Percentiles rank a stretch among this genome's conserved stretches.
Conservation (phyloP, 768 basidiomycete genomes). For the Trametes cubensis region DNA sequence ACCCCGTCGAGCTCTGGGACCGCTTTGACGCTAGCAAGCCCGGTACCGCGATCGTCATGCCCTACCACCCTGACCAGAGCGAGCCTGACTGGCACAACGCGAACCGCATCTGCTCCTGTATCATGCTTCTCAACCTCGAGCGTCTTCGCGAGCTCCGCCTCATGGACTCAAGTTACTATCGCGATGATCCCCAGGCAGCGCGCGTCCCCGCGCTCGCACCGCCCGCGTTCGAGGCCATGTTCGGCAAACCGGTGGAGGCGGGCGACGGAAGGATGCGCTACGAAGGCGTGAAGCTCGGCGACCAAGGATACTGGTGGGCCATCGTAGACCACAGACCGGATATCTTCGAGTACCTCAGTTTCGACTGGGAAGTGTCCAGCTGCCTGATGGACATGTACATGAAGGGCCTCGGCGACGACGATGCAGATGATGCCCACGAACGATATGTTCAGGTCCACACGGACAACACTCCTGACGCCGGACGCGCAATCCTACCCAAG, state of each 20-base stretch:
- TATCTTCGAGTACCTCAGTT: constrained; percentile 46
- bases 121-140: constrained; percentile 54
- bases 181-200: constrained; percentile 13
- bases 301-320: constrained; percentile 59
- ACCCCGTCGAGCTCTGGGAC: constrained; percentile 50
- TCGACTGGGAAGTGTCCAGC: constrained; percentile 52
- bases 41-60: constrained; percentile 45
- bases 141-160: constrained; percentile 46
- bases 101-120: constrained; percentile 52
- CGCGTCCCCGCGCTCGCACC: constrained; percentile 40
- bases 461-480: constrained; percentile 45
- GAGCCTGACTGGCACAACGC: constrained; percentile 48
- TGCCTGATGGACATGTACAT: constrained; percentile 51
- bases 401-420: constrained; percentile 47
- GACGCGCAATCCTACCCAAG: constrained; percentile 46
- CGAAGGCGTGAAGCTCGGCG: constrained; percentile 50
- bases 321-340: constrained; percentile 46
- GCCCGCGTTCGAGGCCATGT: constrained; percentile 47
- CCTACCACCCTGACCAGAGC: constrained; percentile 46
- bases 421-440: constrained; percentile 40
- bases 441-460: constrained; percentile 38
- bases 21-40: constrained; percentile 40
- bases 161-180: constrained; percentile 50
- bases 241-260: constrained; percentile 41
- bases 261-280: constrained; percentile 36